Percentiles rank a stretch among this genome's conserved stretches.
Evolutionary conservation across 139 green algal genomes (phyloP).

Genomic region (Chlamydomonas asymmetrica): DNA sequence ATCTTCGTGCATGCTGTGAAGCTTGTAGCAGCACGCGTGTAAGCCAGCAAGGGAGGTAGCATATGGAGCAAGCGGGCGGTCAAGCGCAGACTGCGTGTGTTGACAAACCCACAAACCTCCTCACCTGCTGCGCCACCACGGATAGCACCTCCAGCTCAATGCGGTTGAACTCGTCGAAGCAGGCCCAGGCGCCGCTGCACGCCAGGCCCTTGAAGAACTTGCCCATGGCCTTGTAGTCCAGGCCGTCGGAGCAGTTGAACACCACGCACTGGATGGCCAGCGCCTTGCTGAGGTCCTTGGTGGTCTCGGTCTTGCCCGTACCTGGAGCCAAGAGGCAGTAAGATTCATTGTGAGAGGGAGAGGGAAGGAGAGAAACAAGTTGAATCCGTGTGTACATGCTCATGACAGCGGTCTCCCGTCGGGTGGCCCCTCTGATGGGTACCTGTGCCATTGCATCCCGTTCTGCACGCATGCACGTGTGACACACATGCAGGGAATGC

Average conservation of each 20-base stretch:
- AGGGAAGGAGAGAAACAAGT: neutral
- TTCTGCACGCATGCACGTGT: no score
- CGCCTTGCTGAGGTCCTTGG: slow-evolving; percentile 71
- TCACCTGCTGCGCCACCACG: slow-evolving; percentile 66
- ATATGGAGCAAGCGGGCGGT: no score
- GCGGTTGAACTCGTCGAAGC: slow-evolving; percentile 85
- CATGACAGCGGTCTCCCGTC: no score
- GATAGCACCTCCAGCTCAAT: slow-evolving; percentile 81
- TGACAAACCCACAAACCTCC: slow-evolving; percentile 15
- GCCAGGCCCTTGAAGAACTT: slow-evolving; percentile 85
- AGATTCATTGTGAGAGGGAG: slow-evolving; percentile 39
- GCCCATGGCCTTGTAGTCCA: slow-evolving; percentile 65
- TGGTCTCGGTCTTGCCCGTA: slow-evolving; percentile 71
- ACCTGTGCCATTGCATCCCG: no score
- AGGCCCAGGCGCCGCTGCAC: slow-evolving; percentile 71
- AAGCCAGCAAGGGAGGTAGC: no score
- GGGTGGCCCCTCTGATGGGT: no score
- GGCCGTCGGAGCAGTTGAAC: slow-evolving; percentile 78
- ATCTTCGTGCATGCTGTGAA: no score
- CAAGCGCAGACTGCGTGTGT: no score
- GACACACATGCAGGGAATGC: no score
- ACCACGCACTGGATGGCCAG: slow-evolving; percentile 85
- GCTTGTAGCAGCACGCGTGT: no score
- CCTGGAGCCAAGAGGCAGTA: no score
- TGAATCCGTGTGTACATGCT: no score